These are phyloP conservation scores for Trypanosoma platydactyli DNA, from an alignment of 208 protist species.

Conservation along the genomic window DNA sequence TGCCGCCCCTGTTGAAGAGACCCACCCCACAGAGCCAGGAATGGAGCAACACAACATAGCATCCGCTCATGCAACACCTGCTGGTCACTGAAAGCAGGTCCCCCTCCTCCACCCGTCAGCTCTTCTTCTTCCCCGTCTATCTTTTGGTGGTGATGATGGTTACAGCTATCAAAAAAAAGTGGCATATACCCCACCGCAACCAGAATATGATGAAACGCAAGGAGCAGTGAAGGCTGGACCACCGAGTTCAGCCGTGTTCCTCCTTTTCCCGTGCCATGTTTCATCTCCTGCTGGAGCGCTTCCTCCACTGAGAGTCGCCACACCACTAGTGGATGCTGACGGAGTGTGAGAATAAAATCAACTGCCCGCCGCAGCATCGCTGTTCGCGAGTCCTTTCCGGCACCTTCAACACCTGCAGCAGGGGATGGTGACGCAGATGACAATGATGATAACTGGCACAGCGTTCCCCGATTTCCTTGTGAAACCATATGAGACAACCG, in stretches of 20 bases:
- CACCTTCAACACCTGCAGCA: neutral
- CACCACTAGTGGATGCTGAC: conserved; percentile 16
- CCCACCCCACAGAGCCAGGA: conserved; percentile 32
- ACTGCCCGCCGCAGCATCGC: conserved; percentile 10
- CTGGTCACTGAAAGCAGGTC: neutral
- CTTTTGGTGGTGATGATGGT: neutral
- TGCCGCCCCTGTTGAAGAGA: too few species aligned
- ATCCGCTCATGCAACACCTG: conserved; percentile 13
- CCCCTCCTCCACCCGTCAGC: neutral
- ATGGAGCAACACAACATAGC: conserved; percentile 33
- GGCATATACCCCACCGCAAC: conserved; percentile 49
- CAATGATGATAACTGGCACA: neutral
- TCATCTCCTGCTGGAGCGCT: conserved; percentile 2
- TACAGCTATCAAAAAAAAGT: conserved; percentile 17
- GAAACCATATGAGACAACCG: conserved; percentile 31
- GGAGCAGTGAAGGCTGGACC: conserved; percentile 23
- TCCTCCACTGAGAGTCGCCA: conserved; percentile 25
- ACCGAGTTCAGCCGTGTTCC: neutral
- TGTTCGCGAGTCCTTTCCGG: neutral
- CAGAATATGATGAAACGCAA: conserved; percentile 42
- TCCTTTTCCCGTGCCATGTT: neutral
- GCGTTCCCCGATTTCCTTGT: neutral
- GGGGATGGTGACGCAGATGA: neutral
- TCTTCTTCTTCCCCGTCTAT: conserved; percentile 2
- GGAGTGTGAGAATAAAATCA: conserved; percentile 19